A percentile compares a stretch with the other conserved stretches of the same genome.
These are phyloP conservation scores for Malbranchea zuffiana DNA, from an alignment of 2,329 filamentous ascomycete genomes.

Conservation along the genomic window DNA sequence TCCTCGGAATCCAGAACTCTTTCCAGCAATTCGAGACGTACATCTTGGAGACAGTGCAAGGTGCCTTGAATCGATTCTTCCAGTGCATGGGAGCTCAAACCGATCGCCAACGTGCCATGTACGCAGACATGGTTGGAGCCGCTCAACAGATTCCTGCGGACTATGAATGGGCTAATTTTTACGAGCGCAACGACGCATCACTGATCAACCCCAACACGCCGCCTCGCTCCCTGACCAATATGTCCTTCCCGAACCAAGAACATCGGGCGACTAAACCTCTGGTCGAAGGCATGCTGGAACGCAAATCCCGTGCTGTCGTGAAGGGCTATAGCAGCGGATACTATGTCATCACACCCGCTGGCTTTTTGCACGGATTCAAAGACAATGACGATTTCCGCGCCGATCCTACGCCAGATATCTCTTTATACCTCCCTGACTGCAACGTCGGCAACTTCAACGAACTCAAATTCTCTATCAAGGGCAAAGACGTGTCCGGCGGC, in stretches of 20 bases:
- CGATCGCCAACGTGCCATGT: conserved; percentile 69
- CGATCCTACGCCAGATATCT: conserved; percentile 61
- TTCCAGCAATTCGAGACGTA: conserved; percentile 82
- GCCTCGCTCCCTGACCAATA: conserved; percentile 59
- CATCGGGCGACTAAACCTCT: conserved; percentile 69
- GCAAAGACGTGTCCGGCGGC: conserved; percentile 73
- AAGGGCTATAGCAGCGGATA: conserved; percentile 69
- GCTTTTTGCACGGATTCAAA: conserved; percentile 93
- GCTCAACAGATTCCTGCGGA: conserved; percentile 68
- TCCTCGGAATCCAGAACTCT: conserved; percentile 81
- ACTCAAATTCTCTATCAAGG: conserved; percentile 87
- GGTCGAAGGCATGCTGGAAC: conserved; percentile 79
- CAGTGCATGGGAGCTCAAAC: conserved; percentile 68
- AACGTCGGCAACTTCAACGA: conserved; percentile 60
- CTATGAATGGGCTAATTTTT: conserved; percentile 87
- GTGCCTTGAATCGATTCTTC: conserved; percentile 71
- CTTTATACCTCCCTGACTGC: conserved; percentile 86
- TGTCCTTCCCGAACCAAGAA: conserved; percentile 80
- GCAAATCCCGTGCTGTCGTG: conserved; percentile 77
- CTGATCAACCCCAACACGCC: conserved; percentile 69
- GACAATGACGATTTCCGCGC: conserved; percentile 63
- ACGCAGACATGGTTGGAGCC: conserved; percentile 68
- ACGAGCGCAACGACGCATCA: conserved; percentile 55
- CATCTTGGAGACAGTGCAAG: conserved; percentile 70
- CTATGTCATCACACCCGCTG: conserved; percentile 80